Evolutionary conservation across 768 basidiomycete species (phyloP).

Genomic region (Boletus rubroflammeus): DNA sequence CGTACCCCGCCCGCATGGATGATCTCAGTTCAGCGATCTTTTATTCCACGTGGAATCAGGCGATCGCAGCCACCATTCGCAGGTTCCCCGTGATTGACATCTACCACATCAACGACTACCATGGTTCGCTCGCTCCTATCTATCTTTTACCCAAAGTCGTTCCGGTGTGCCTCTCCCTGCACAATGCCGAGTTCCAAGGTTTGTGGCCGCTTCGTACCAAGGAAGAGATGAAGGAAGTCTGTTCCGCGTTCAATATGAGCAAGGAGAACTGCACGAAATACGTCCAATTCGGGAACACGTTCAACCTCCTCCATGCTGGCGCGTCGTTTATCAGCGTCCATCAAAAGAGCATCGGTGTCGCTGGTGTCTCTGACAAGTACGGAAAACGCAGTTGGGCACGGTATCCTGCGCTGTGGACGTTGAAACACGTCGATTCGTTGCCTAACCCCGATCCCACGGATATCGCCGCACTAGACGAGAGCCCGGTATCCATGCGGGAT

Average conservation of each 20-base stretch:
- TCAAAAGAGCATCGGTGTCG: conserved; percentile 91
- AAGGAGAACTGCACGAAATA: conserved; percentile 96
- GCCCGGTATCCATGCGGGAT: conserved; percentile 63
- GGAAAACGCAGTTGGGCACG: conserved; percentile 96
- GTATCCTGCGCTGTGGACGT: conserved; percentile 93
- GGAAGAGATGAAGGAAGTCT: conserved; percentile 98
- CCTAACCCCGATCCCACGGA: conserved; percentile 95
- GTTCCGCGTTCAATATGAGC: conserved; percentile 95
- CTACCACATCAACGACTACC: conserved; percentile 95
- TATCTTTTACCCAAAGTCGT: conserved; percentile 91
- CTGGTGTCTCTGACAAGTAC: conserved; percentile 97
- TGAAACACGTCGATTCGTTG: conserved; percentile 92
- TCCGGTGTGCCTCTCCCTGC: conserved; percentile 86
- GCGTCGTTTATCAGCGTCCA: conserved; percentile 91
- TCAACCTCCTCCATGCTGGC: conserved; percentile 90
- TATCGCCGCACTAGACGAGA: conserved; percentile 88
- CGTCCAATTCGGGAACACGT: conserved; percentile 97
- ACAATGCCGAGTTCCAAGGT: conserved; percentile 98
- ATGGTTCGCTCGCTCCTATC: conserved; percentile 86
- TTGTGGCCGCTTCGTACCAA: conserved; percentile 95
- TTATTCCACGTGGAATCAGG: conserved; percentile 98
- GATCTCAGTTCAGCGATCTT: conserved; percentile 95
- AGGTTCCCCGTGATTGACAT: conserved; percentile 85
- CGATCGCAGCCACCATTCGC: conserved; percentile 88
- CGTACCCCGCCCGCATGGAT: conserved; percentile 96